phyloP scores from a whole-genome alignment of 208 protist species.

The Sergeia podlipaevii region DNA sequence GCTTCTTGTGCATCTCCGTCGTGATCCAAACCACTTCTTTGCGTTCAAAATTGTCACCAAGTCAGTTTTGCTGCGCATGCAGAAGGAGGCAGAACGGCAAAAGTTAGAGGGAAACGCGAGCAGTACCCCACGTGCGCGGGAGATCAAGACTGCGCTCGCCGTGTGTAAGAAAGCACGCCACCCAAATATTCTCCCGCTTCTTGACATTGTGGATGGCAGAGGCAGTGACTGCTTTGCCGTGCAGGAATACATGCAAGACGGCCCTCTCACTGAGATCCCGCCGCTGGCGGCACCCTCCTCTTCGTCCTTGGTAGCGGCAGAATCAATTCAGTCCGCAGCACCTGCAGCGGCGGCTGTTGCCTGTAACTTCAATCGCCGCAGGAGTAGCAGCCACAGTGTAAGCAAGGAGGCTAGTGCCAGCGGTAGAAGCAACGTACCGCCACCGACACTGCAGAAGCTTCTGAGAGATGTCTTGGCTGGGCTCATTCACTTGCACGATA shows the following conservation, averaged over 20 bases:
- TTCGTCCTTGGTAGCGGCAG: too few species aligned
- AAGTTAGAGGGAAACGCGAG: neutral
- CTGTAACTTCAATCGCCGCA: neutral
- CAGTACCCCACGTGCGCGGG: constrained; percentile 4
- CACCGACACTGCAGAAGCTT: constrained; percentile 34
- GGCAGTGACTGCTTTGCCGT: constrained; percentile 58
- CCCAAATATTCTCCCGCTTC: constrained; percentile 52
- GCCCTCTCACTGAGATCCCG: constrained; percentile 17
- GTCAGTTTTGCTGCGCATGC: constrained; percentile 37
- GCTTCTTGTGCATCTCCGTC: constrained; percentile 50
- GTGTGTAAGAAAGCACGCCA: constrained; percentile 52
- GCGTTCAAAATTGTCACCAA: constrained; percentile 61
- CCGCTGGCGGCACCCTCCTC: constrained; percentile 11
- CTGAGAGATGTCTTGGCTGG: constrained; percentile 60
- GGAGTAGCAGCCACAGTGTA: neutral
- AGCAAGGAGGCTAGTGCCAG: neutral
- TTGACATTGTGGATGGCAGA: constrained; percentile 73
- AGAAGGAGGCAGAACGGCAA: constrained; percentile 1
- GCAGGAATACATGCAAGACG: constrained; percentile 48
- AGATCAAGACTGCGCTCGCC: constrained; percentile 31
- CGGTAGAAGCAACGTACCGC: neutral
- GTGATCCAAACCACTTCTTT: constrained; percentile 37
- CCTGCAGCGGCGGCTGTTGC: too few species aligned
- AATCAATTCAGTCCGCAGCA: too few species aligned
- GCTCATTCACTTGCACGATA: constrained; percentile 64